Evolutionary conservation across 2,329 filamentous ascomycete species (phyloP), one percentile per base, ranked within the genome.

Genomic region (Boeremia lycopersici): DNA sequence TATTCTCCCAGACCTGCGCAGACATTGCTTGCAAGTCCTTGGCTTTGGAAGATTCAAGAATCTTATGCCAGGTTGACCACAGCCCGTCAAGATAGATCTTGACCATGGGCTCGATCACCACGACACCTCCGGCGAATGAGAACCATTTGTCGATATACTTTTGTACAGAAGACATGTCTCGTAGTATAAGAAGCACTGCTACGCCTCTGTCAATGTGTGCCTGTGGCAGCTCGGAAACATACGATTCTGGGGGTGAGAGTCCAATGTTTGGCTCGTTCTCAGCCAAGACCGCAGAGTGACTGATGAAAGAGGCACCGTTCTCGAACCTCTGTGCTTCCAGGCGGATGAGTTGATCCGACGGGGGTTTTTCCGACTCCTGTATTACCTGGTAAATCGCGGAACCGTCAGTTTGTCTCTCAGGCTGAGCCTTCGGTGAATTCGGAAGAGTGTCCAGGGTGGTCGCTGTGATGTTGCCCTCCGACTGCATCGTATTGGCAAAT

Each of bases 1-100:
- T 78, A 48, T 79, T 80, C 0, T 70, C 60, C 76, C 76, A 80
- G 3, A 79, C 67, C 25, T 70, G 67, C 41, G 76, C 73, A 7
- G 77, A 79, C 41, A 79, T 70, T 3, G 57, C 56, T 9, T 67
- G 63, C 5, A 79, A 61, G 19, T 73, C 64, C 6, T 68, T 64
- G 1, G 65, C 48, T 17, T 68, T 69, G 42, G 69, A 62, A 1
- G 51, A 49, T 17, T 62, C 56, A 2, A 74, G 60, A 0, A 56
- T 53, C 17, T 65, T 68, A 8, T 64, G 65, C 64, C 72, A 71
- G 4, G 59, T 58, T 3, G 60, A 57, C 62, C 63, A 69, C 6
- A 74, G n/a, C 1, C 63, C 65, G 6, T 60, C 40, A 2, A 62
- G 59, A 53, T 65, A 73, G 4, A 70, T 66, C 41, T 68, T 70